Evolutionary conservation across 2,329 filamentous ascomycete genomes (phyloP), one percentile per base, ranked within the genome.

Genomic region (Tolypocladium tropicale): DNA sequence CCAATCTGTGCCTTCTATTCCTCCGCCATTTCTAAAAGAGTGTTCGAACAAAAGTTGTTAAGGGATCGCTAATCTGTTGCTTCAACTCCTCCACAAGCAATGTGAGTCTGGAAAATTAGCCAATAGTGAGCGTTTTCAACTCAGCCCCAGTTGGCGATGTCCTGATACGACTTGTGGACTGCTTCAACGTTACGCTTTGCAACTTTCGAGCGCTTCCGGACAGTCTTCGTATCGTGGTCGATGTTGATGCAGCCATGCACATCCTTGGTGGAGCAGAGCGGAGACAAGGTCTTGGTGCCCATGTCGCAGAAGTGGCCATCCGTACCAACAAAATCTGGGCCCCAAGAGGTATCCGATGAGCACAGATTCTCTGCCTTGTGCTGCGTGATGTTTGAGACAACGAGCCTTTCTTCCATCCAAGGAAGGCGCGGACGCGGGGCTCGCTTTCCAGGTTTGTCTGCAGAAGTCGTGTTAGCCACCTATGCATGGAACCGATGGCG

Each of bases 231-330:
- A 10, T 55, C 25, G 32, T 48, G 25, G 25, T 54, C 23, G 34
- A 57, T n/a, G 12, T 53, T 25, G 21, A 57, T n/a, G 53, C 53
- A 57, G 48, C 56, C 50, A 10, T 53, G 37, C 9, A 58, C 46
- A 21, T 52, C 21, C 2, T 58, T n/a, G n/a, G 36, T 37, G 10
- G 52, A 56, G 39, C 54, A 58, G 32, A 58, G 52, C 2, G 54
- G 54, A n/a, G 30, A 23, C 33, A 56, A 37, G 4, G 54, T 58
- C 54, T 58, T 56, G 46, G 36, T 53, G 16, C 30, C 28, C 57
- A 58, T 58, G 50, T 58, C 52, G 52, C 54, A 58, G 25, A 56
- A 58, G 3, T 39, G 23, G 23, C 54, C 57, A 21, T 58, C 57
- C 3, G 36, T 12, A 23, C 57, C 54, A 11, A 56, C 46, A 25